Conservation (phyloP, 1,139 yeast genomes). For the Torulaspora pretoriensis region DNA sequence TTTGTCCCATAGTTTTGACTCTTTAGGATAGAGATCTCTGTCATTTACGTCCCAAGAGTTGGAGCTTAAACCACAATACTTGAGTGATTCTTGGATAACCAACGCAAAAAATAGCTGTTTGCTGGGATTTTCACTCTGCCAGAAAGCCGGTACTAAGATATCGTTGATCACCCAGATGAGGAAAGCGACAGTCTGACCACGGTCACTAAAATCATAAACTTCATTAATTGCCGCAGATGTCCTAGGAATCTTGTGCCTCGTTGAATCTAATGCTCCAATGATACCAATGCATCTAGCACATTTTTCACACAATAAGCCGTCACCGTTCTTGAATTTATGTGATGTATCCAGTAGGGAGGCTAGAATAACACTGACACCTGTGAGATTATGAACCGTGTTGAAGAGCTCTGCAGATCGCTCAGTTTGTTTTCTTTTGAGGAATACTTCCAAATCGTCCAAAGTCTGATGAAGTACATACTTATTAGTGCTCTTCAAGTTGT, state of each 20-base stretch:
- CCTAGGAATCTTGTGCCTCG: conserved; percentile 50
- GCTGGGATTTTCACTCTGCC: conserved; percentile 86
- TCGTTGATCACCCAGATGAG: conserved; percentile 63
- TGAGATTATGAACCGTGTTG: conserved; percentile 13
- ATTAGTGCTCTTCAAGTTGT: conserved; percentile 42
- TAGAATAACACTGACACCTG: conserved; percentile 40
- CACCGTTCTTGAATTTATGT: conserved; percentile 50
- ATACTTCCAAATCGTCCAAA: conserved; percentile 57
- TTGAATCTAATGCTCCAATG: conserved; percentile 75
- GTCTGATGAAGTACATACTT: conserved; percentile 76
- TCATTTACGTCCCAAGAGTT: conserved; percentile 37
- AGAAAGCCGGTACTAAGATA: conserved; percentile 71
- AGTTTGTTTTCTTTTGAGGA: conserved; percentile 39
- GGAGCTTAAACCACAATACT: conserved; percentile 54
- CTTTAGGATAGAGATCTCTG: conserved; percentile 36
- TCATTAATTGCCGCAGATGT: conserved; percentile 46
- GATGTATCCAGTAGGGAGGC: conserved; percentile 58
- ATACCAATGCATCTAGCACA: conserved; percentile 70
- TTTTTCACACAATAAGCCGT: conserved; percentile 48
- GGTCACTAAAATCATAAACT: conserved; percentile 57
- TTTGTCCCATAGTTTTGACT: conserved; percentile 51
- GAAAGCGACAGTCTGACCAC: conserved; percentile 60
- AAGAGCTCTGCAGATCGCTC: conserved; percentile 20
- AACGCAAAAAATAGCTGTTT: conserved; percentile 81
- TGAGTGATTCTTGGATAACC: conserved; percentile 82